Percentiles rank a stretch among this genome's conserved stretches.
Conservation (phyloP, 2,329 filamentous ascomycete species). For the Teratosphaeria gauchensis region DNA sequence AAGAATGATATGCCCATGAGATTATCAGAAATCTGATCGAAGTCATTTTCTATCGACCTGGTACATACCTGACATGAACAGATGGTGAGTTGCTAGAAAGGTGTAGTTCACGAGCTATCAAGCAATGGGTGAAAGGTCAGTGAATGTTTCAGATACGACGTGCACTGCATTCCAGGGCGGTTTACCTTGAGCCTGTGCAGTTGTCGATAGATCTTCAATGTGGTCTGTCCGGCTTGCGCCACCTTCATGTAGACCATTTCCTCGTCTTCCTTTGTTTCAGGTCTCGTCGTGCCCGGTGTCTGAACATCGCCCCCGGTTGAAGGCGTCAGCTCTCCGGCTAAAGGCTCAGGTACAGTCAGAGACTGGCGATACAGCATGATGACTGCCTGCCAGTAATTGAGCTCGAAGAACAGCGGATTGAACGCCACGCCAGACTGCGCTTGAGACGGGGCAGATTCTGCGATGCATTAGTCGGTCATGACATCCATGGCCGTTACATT, state of each 20-base stretch:
- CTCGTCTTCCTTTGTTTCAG: conserved; percentile 68
- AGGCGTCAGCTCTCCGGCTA: conserved; percentile 65
- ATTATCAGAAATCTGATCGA: neutral
- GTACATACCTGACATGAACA: conserved; percentile 81
- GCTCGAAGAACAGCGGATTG: conserved; percentile 77
- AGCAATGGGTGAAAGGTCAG: neutral
- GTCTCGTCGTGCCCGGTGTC: conserved; percentile 44
- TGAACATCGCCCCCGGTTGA: conserved; percentile 46
- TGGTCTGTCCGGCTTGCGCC: conserved; percentile 87
- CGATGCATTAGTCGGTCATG: neutral
- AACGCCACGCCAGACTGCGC: conserved; percentile 79
- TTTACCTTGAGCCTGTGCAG: conserved; percentile 64
- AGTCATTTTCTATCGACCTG: neutral
- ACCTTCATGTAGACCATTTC: conserved; percentile 90
- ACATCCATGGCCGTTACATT: neutral
- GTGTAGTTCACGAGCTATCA: conserved; percentile 2
- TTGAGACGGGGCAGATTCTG: conserved; percentile 62
- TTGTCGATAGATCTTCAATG: conserved; percentile 81
- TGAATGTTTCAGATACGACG: neutral
- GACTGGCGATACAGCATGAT: conserved; percentile 90
- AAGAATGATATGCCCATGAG: conserved; percentile 71
- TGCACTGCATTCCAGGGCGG: neutral
- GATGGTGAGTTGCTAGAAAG: conserved; percentile 86
- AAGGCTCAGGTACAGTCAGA: conserved; percentile 67
- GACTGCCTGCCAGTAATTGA: conserved; percentile 97